Percentiles rank a stretch among this genome's conserved stretches.
phyloP scores from a whole-genome alignment of 1,284 basidiomycete genomes.

The Bjerkandera adusta region DNA sequence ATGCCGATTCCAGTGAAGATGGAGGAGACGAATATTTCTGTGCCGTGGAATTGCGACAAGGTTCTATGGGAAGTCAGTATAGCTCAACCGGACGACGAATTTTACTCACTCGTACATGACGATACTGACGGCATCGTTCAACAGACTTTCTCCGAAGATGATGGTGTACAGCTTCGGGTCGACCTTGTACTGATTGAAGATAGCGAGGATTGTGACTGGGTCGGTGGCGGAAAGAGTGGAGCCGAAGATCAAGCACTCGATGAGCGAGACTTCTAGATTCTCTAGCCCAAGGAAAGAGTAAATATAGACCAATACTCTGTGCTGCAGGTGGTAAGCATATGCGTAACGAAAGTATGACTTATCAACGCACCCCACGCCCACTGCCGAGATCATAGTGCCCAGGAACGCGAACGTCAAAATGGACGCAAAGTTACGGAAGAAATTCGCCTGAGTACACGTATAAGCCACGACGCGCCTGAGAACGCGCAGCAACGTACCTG shows the following conservation, averaged over 20 bases:
- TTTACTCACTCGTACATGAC: slow-evolving; percentile 97
- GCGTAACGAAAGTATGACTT: not conserved
- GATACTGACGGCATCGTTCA: slow-evolving; percentile 99
- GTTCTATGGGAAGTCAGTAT: slow-evolving; percentile 52
- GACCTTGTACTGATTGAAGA: slow-evolving; percentile 98
- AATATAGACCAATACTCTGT: slow-evolving; percentile 91
- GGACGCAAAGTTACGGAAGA: slow-evolving; percentile 96
- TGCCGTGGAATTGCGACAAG: slow-evolving; percentile 87
- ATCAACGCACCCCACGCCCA: slow-evolving; percentile 85
- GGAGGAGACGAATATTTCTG: slow-evolving; percentile 84
- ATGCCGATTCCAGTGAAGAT: slow-evolving; percentile 96
- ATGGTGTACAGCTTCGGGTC: slow-evolving; percentile 97
- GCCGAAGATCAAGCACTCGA: slow-evolving; percentile 96
- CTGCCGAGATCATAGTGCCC: slow-evolving; percentile 95
- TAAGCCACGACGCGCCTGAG: not conserved
- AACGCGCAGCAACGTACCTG: slow-evolving; percentile 58
- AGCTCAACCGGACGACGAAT: slow-evolving; percentile 4
- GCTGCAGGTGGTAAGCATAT: slow-evolving; percentile 44
- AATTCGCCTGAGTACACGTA: slow-evolving; percentile 75
- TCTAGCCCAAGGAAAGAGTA: slow-evolving; percentile 93
- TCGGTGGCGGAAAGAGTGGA: slow-evolving; percentile 97
- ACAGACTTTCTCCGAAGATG: slow-evolving; percentile 96
- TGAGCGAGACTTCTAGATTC: slow-evolving; percentile 73
- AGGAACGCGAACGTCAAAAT: slow-evolving; percentile 96
- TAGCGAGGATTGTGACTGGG: slow-evolving; percentile 97